These are phyloP conservation scores for Cicer chorassanicum DNA, from an alignment of 306 rosid species.

Conservation along the genomic window DNA sequence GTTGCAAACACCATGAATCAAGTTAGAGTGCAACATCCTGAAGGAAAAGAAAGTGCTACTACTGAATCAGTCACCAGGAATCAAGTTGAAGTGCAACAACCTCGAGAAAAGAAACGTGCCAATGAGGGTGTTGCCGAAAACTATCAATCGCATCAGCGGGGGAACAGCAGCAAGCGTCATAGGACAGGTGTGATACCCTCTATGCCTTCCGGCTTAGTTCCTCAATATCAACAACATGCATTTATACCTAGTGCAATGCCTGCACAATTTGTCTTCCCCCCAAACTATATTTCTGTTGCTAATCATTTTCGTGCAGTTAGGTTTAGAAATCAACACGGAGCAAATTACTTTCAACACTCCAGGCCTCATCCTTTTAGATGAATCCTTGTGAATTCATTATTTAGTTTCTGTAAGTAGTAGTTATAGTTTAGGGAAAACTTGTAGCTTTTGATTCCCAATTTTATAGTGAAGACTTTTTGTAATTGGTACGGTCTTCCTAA, in stretches of 20 bases:
- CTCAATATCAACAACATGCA: not conserved
- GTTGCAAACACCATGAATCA: not conserved
- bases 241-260: not conserved
- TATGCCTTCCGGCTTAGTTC: not conserved
- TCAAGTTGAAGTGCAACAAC: slow-evolving; percentile 3
- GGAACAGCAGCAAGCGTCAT: slow-evolving; percentile 44
- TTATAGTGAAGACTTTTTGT: too few relatives aligned
- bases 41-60: not conserved
- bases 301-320: not conserved
- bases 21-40: not conserved
- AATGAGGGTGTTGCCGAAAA: not conserved
- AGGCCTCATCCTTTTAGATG: slow-evolving; percentile 16
- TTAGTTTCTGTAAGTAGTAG: not conserved
- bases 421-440: not conserved
- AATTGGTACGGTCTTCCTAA: too few relatives aligned
- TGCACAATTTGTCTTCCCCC: not conserved
- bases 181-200: not conserved
- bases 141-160: not conserved
- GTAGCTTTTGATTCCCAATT: too few relatives aligned
- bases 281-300: not conserved
- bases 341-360: not conserved
- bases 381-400: not conserved
- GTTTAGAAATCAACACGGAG: not conserved
- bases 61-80: not conserved
- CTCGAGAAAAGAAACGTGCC: slow-evolving; percentile 7